Conservation (phyloP, 345 rosid species). For the Rhodomyrtus tomentosa region DNA sequence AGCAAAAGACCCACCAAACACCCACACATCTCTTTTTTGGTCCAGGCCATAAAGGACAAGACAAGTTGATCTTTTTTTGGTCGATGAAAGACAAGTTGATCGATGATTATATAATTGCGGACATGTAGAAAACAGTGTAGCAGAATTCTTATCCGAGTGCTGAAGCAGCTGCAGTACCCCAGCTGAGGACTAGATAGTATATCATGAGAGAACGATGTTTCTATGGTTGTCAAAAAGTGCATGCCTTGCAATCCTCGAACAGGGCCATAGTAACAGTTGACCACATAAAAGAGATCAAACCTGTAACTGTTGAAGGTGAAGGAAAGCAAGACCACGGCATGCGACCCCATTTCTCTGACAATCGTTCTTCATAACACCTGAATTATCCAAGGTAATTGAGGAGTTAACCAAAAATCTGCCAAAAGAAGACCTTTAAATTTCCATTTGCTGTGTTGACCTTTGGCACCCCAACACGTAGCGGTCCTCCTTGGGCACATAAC, state of each 20-base stretch:
- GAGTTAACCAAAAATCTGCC: background rate
- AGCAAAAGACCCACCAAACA: background rate
- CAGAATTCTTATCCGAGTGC: background rate
- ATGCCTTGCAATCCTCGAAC: background rate
- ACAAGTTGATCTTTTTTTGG: background rate
- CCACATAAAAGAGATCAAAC: slow-evolving; percentile 10
- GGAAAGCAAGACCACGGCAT: slow-evolving; percentile 62
- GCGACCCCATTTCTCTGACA: slow-evolving; percentile 27
- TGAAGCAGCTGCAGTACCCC: background rate
- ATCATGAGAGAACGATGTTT: background rate
- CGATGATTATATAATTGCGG: background rate
- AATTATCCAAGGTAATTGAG: background rate
- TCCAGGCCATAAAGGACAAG: background rate
- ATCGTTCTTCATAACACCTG: slow-evolving; percentile 44
- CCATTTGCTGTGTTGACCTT: slow-evolving; percentile 24
- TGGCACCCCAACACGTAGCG: slow-evolving; percentile 19
- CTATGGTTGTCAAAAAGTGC: background rate
- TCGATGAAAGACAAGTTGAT: background rate
- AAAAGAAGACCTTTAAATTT: background rate
- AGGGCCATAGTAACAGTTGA: background rate
- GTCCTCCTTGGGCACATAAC: slow-evolving; percentile 26
- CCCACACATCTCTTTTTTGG: background rate
- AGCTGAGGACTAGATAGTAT: background rate
- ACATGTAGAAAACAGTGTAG: background rate
- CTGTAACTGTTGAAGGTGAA: slow-evolving; percentile 52